A percentile compares a stretch with the other conserved stretches of the same genome.
Evolutionary conservation across 352 stramenopile genomes (phyloP).

Genomic region (Phytophthora pluvialis): DNA sequence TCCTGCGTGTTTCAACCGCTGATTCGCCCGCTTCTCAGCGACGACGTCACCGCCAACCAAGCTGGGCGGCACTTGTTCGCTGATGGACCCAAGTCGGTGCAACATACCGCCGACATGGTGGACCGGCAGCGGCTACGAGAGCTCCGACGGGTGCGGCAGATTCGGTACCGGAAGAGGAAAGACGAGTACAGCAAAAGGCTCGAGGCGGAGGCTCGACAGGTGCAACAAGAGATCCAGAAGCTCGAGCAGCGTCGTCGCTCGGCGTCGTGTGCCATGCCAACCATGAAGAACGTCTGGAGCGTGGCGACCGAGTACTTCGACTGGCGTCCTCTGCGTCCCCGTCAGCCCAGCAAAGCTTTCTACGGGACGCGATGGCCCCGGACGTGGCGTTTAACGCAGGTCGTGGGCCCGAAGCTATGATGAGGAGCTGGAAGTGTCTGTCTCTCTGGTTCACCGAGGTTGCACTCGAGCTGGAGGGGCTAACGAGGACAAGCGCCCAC

Average conservation of each 20-base stretch:
- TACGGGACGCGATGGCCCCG: not conserved
- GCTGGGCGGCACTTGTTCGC: not conserved
- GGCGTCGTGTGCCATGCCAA: not conserved
- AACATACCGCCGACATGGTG: no score
- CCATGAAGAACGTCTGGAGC: conserved; percentile 1
- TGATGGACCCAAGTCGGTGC: no score
- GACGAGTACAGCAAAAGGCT: not conserved
- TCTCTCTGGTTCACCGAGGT: conserved; percentile 19
- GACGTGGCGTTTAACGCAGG: conserved; percentile 13
- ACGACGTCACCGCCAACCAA: conserved; percentile 12
- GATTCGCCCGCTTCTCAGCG: conserved; percentile 10
- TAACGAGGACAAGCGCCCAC: not conserved
- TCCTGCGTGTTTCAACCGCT: conserved; percentile 4
- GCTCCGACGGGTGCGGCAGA: no score
- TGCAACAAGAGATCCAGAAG: not conserved
- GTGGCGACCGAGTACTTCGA: conserved; percentile 13
- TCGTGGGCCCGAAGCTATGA: conserved; percentile 2
- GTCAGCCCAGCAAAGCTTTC: conserved; percentile 7
- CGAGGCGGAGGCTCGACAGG: not conserved
- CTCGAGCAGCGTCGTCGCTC: not conserved
- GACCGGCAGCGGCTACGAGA: no score
- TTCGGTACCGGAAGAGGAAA: conserved; percentile 18
- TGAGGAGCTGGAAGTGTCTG: conserved; percentile 17
- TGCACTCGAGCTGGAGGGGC: conserved; percentile 7
- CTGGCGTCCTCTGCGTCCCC: no score